These are phyloP conservation scores for Zymoseptoria passerinii DNA, from an alignment of 2,329 filamentous ascomycete species.

Conservation along the genomic window DNA sequence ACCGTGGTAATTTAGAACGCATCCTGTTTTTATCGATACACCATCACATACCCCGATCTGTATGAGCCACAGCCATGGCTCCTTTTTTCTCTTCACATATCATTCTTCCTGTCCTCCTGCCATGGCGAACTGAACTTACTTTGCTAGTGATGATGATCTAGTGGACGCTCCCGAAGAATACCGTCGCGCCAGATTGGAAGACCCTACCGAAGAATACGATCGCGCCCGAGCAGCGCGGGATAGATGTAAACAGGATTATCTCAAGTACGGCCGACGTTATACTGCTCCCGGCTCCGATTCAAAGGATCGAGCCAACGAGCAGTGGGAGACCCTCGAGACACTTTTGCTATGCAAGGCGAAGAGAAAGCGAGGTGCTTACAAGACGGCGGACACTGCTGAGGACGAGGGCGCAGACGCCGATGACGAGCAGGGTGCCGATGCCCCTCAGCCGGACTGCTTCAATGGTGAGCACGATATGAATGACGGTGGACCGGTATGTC, in stretches of 20 bases:
- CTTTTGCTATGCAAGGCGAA: neutral
- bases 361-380: neutral
- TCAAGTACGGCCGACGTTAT: too few species aligned
- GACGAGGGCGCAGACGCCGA: neutral
- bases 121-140: too few species aligned
- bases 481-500: neutral
- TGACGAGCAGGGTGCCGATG: neutral
- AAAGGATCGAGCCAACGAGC: neutral
- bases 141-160: neutral
- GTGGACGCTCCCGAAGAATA: neutral
- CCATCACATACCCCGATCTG: neutral
- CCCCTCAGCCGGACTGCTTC: neutral
- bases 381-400: neutral
- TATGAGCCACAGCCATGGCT: too few species aligned
- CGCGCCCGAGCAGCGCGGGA: neutral
- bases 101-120: too few species aligned
- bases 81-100: too few species aligned
- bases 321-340: neutral
- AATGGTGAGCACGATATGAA: neutral
- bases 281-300: neutral
- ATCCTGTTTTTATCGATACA: neutral
- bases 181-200: neutral
- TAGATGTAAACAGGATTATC: too few species aligned
- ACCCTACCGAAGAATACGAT: neutral
- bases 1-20: constrained; percentile 15